Evolutionary conservation across 2,329 filamentous ascomycete genomes (phyloP).

Genomic region (Huntiella decipiens): DNA sequence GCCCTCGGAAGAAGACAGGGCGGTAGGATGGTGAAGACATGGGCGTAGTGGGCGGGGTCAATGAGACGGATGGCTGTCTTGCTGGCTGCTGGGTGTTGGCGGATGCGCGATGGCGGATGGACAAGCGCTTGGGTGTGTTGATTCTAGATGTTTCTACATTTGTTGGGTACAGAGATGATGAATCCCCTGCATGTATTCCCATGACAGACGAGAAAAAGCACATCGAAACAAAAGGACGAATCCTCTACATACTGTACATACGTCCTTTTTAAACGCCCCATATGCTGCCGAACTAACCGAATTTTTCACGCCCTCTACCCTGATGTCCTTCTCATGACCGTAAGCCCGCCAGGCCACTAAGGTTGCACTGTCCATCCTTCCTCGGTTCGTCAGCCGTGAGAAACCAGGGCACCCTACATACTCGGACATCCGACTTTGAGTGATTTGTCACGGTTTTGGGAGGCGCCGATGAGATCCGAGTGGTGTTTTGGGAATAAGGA

Average conservation of each 20-base stretch:
- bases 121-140: too few relatives aligned
- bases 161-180: too few relatives aligned
- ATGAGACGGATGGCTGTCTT: too few relatives aligned
- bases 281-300: neutral
- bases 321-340: neutral
- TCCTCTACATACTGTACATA: neutral
- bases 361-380: neutral
- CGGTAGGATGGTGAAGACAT: too few relatives aligned
- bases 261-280: neutral
- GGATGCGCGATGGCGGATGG: too few relatives aligned
- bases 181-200: neutral
- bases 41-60: too few relatives aligned
- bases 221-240: neutral
- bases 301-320: neutral
- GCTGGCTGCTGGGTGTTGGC: too few relatives aligned
- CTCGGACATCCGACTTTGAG: neutral
- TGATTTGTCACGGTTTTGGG: neutral
- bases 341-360: too few relatives aligned
- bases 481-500: neutral
- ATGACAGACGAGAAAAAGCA: neutral
- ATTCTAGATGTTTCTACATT: too few relatives aligned
- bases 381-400: constrained; percentile 1
- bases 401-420: neutral
- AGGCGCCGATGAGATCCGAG: neutral
- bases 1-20: too few relatives aligned